Evolutionary conservation across 371 early-diverging fungal genomes (phyloP).

Genomic region (Circinella minor): DNA sequence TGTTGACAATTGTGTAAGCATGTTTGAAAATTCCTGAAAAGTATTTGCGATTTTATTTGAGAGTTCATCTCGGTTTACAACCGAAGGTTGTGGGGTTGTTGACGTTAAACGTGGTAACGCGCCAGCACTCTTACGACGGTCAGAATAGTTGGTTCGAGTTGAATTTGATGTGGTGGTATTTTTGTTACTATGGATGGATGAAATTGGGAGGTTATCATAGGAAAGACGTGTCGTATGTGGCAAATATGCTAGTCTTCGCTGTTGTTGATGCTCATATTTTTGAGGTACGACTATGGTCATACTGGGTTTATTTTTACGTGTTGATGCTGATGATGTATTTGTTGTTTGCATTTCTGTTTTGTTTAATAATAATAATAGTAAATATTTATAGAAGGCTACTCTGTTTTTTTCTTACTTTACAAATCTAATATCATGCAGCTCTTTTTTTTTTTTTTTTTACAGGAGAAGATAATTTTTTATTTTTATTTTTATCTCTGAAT

Average conservation of each 20-base stretch:
- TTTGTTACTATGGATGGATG: neutral
- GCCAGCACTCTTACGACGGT: constrained; percentile 5
- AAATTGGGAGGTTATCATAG: neutral
- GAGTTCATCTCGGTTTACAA: constrained; percentile 32
- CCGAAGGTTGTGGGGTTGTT: neutral
- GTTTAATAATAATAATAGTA: too few species aligned
- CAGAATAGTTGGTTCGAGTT: neutral
- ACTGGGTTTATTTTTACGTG: neutral
- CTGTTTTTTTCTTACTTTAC: too few species aligned
- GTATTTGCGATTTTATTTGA: constrained; percentile 45
- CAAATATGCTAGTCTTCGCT: neutral
- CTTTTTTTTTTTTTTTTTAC: too few species aligned
- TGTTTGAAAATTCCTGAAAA: constrained; percentile 47
- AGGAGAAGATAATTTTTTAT: too few species aligned
- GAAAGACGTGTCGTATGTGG: constrained; percentile 1
- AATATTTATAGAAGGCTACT: too few species aligned
- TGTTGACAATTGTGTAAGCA: constrained; percentile 36
- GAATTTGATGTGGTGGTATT: too few species aligned
- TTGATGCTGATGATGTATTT: too few species aligned
- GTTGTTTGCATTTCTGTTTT: too few species aligned
- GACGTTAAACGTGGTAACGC: neutral
- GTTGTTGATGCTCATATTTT: neutral
- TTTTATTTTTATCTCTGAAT: too few species aligned
- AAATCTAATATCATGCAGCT: too few species aligned
- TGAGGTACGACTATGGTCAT: neutral